Conservation (phyloP, 2,329 filamentous ascomycete genomes). For the Calonectria hongkongensis region DNA sequence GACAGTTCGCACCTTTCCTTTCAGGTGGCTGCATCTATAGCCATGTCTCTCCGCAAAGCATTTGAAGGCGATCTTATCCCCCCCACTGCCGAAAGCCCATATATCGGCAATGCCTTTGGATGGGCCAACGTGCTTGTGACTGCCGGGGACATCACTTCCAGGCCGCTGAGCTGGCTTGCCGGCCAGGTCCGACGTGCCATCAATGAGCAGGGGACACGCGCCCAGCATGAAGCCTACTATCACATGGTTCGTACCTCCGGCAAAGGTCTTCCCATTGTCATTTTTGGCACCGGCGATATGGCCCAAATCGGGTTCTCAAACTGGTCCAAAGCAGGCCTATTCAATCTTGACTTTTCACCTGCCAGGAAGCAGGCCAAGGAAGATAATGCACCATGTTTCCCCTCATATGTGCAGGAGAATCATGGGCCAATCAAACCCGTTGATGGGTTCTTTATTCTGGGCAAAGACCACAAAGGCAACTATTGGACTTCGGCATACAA, state of each 20-base stretch:
- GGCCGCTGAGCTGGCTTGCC: slow-evolving; percentile 27
- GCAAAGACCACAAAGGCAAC: slow-evolving; percentile 39
- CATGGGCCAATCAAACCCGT: slow-evolving; percentile 20
- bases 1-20: not conserved
- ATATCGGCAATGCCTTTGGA: slow-evolving; percentile 38
- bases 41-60: slow-evolving; percentile 36
- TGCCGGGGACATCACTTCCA: not conserved
- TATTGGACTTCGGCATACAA: slow-evolving; percentile 41
- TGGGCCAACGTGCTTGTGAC: slow-evolving; percentile 26
- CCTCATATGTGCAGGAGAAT: slow-evolving; percentile 29
- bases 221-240: slow-evolving; percentile 36
- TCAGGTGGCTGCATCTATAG: slow-evolving; percentile 32
- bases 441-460: slow-evolving; percentile 34
- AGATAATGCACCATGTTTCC: not conserved
- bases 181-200: slow-evolving; percentile 28
- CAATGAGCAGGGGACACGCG: slow-evolving; percentile 30
- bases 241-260: not conserved
- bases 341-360: slow-evolving; percentile 40
- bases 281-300: slow-evolving; percentile 10
- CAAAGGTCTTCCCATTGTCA: slow-evolving; percentile 21
- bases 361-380: not conserved
- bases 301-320: slow-evolving; percentile 35
- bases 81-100: slow-evolving; percentile 10
- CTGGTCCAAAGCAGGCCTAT: slow-evolving; percentile 40
- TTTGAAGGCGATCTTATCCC: slow-evolving; percentile 29